Percentiles rank a stretch among this genome's conserved stretches.
Conservation (phyloP, 176 grass and related monocot genomes). For the Oryza glumipatula region DNA sequence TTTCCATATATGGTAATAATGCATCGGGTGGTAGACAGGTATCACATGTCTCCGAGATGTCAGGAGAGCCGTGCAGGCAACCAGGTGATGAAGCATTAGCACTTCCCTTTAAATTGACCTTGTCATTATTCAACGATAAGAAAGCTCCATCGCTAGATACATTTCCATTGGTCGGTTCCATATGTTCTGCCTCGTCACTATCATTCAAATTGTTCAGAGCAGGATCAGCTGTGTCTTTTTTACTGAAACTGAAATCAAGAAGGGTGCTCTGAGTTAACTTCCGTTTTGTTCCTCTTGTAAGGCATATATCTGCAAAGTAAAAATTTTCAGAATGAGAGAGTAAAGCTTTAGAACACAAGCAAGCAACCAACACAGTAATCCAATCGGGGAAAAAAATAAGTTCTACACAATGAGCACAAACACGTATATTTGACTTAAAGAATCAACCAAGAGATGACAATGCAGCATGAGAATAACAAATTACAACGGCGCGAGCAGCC, state of each 20-base stretch:
- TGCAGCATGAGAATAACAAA: background rate
- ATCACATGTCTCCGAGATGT: slow-evolving; percentile 28
- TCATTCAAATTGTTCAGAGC: slow-evolving; percentile 17
- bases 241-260: slow-evolving; percentile 83
- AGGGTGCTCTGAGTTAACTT: slow-evolving; percentile 81
- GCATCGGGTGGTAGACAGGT: background rate
- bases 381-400: background rate
- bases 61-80: slow-evolving; percentile 31
- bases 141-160: slow-evolving; percentile 14
- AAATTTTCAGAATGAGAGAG: background rate
- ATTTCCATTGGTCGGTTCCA: slow-evolving; percentile 7
- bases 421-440: background rate
- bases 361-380: background rate
- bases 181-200: background rate
- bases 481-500: background rate
- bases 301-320: slow-evolving; percentile 71
- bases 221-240: slow-evolving; percentile 15
- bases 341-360: background rate
- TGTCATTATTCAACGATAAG: background rate
- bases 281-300: slow-evolving; percentile 67
- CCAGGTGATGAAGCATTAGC: slow-evolving; percentile 25
- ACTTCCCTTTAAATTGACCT: slow-evolving; percentile 26
- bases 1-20: background rate
- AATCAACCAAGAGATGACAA: background rate
- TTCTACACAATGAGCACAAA: background rate